A percentile compares a stretch with the other conserved stretches of the same genome.
These are phyloP conservation scores for Entomophthora muscae DNA, from an alignment of 371 early-diverging fungal species.

Conservation along the genomic window DNA sequence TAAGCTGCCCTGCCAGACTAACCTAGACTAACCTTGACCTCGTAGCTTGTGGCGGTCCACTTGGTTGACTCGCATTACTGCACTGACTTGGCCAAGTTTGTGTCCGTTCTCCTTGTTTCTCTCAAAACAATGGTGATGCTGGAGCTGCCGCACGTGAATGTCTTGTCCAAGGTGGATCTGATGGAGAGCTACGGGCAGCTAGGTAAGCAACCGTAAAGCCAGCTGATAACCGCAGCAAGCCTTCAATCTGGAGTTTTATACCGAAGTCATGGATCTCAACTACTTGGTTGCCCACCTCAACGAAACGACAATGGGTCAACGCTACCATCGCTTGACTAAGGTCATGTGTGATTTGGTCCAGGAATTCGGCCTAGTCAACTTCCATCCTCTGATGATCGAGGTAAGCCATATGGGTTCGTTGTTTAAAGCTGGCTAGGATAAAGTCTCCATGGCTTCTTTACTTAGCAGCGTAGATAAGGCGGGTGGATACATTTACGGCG, in stretches of 20 bases:
- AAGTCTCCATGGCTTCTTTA: constrained; percentile 56
- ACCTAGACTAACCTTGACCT: constrained; percentile 4
- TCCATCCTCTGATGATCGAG: constrained; percentile 70
- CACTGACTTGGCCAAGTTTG: constrained; percentile 81
- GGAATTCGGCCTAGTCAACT: constrained; percentile 79
- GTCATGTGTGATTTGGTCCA: constrained; percentile 78
- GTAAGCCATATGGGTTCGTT: constrained; percentile 9
- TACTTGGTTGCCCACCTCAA: constrained; percentile 60
- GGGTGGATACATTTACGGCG: constrained; percentile 79
- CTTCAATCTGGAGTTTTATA: constrained; percentile 85
- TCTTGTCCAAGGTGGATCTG: too few relatives aligned
- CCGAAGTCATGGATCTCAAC: constrained; percentile 75
- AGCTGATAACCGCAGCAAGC: constrained; percentile 16
- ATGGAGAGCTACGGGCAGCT: constrained; percentile 56
- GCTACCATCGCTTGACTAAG: constrained; percentile 51
- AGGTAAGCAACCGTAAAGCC: constrained; percentile 17
- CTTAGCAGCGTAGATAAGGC: constrained; percentile 76
- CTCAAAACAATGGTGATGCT: constrained; percentile 84
- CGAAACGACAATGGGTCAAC: constrained; percentile 40
- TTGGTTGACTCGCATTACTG: constrained; percentile 87
- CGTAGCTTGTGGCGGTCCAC: constrained; percentile 68
- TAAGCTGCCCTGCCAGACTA: constrained; percentile 16
- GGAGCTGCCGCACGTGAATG: constrained; percentile 93
- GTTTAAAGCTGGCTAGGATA: constrained; percentile 33
- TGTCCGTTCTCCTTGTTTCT: constrained; percentile 71